A percentile compares a stretch with the other conserved stretches of the same genome.
These are phyloP conservation scores for Apiospora pterosperma DNA, from an alignment of 2,329 filamentous ascomycete genomes.

Conservation along the genomic window DNA sequence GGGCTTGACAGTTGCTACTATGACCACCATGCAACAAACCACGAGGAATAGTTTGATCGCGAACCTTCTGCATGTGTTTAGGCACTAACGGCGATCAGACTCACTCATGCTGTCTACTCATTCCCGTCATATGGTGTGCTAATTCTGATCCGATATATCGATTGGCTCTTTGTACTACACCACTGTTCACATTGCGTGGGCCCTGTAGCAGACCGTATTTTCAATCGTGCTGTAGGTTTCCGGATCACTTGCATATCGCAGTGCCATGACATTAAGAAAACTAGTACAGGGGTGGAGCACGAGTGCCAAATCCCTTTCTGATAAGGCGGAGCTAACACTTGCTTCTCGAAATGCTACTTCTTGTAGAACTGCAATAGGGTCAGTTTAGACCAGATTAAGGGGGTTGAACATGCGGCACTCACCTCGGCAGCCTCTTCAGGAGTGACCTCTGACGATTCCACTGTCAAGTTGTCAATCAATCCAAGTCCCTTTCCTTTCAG, in stretches of 20 bases:
- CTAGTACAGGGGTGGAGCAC: not conserved
- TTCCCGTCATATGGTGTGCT: not conserved
- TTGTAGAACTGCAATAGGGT: not conserved
- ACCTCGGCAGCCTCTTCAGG: constrained; percentile 69
- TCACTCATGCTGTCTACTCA: no score
- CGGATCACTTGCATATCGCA: not conserved
- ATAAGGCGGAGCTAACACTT: not conserved
- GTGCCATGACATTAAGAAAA: no score
- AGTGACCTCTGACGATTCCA: constrained; percentile 62
- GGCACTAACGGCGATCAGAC: no score
- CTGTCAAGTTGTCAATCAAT: constrained; percentile 63
- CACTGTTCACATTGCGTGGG: not conserved
- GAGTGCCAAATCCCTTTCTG: not conserved
- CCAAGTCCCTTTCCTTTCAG: constrained; percentile 66
- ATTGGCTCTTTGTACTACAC: not conserved
- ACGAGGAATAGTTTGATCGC: not conserved
- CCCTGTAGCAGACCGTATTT: not conserved
- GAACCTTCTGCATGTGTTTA: not conserved
- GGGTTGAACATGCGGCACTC: constrained; percentile 8
- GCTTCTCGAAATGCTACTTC: not conserved
- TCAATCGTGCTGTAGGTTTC: not conserved
- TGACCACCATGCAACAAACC: not conserved
- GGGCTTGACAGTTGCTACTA: not conserved
- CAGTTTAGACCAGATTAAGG: not conserved
- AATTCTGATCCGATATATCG: not conserved